Base-by-base conservation (phyloP, 805 yeast genomes). In the Kuraishia piskuri region DNA sequence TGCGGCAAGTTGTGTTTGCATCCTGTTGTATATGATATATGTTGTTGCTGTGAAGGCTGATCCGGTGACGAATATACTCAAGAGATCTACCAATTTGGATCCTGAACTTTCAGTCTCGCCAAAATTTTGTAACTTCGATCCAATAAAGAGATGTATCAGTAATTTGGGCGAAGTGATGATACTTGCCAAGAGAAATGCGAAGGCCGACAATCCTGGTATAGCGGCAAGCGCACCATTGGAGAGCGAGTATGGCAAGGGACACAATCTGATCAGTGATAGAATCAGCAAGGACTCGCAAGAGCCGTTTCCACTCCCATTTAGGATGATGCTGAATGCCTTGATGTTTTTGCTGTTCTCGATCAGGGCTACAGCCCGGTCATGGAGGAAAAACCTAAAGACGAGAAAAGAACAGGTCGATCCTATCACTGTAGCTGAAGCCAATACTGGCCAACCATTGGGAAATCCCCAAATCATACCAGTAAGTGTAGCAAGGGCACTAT, bases 151-250 rank as follows among this genome's bases (percentile, higher is more conserved):
- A 60, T 85, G 88, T 51, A 88, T 71, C n/a, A 88, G 64, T 56
- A 86, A 70, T 63, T 91, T 94, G 7, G 98, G 98, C 0, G 96
- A 81, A 1, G 96, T 82, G 36, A 89, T 65, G 0, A 82, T 58
- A 22, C 90, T 84, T 0, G 97, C 96, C 31, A 84, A 62, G 2
- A 83, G 71, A 65, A 86, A 92, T 23, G 83, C 81, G 46, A 67
- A 56, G 1, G 83, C 69, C 0, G 84, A 73, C 12, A 92, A 75
- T 19, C 88, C 86, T 0, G 95, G 96, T 14, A 92, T 79, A 1
- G 95, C 85, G 9, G 96, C 94, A 58, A 94, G 74, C 0, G 96
- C 97, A 3, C 97, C 97, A 62, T 92, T 92, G 0, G 94, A 85
- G 31, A 92, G 71, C 2, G 97, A 90, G 65, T 90, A 94, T 0